Evolutionary conservation across 192 early-diverging fungal genomes (phyloP).

Genomic region (Backusella australiensis): DNA sequence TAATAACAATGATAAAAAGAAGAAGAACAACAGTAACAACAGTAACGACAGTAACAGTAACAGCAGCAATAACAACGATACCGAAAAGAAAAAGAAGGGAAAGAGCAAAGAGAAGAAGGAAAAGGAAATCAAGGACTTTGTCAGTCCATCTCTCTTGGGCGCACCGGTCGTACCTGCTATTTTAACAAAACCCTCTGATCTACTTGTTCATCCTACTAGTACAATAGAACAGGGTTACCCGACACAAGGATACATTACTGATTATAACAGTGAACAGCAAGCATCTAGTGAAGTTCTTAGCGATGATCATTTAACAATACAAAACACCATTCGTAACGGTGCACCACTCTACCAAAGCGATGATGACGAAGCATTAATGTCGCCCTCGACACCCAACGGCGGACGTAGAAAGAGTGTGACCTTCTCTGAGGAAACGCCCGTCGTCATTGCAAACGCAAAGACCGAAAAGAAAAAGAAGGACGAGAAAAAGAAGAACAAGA

Average conservation of each 20-base stretch:
- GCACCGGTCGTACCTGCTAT: constrained; percentile 14
- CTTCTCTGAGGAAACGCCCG: constrained; percentile 1
- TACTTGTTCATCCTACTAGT: not conserved
- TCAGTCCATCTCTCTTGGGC: constrained; percentile 6
- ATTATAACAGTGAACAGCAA: not conserved
- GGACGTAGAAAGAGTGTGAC: constrained; percentile 1
- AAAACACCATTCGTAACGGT: constrained; percentile 14
- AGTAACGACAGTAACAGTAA: not conserved
- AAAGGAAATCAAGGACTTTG: not conserved
- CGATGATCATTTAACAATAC: not conserved
- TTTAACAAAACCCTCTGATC: constrained; percentile 5
- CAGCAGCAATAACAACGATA: not conserved
- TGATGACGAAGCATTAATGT: not conserved
- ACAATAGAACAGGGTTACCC: not conserved
- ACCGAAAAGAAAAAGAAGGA: constrained; percentile 1
- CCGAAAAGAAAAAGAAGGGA: not conserved
- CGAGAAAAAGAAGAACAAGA: not conserved
- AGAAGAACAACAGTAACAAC: not conserved
- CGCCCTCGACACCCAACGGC: not conserved
- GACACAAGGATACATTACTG: not conserved
- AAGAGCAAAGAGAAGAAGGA: not conserved
- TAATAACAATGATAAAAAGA: not conserved
- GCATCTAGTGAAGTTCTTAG: not conserved
- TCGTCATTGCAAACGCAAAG: not conserved
- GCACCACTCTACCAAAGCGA: not conserved